Conservation (phyloP, 2,329 filamentous ascomycete genomes). For the Allantophomopsis cytisporea region DNA sequence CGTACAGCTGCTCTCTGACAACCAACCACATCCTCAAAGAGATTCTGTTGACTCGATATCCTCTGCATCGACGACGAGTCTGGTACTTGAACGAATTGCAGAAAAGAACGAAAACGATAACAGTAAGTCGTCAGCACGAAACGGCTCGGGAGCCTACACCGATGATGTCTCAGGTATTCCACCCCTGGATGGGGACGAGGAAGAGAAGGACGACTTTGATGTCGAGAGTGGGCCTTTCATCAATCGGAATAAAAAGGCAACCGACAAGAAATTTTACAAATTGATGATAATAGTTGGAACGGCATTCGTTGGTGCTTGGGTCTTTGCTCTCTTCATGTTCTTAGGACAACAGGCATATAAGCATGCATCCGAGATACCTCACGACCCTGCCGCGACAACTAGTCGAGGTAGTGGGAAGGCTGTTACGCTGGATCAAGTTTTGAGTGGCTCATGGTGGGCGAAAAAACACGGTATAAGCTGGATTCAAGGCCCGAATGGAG, state of each 20-base stretch:
- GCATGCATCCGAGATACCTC: constrained; percentile 46
- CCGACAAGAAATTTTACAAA: constrained; percentile 45
- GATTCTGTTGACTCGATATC: constrained; percentile 38
- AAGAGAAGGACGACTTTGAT: constrained; percentile 24
- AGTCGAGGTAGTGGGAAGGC: constrained; percentile 54
- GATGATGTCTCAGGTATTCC: constrained; percentile 11
- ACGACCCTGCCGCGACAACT: constrained; percentile 53
- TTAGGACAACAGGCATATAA: constrained; percentile 51
- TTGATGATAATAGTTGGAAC: constrained; percentile 38
- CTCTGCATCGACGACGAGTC: constrained; percentile 72
- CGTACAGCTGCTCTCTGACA: constrained; percentile 10
- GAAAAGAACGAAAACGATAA: constrained; percentile 24
- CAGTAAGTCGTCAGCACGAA: constrained; percentile 9
- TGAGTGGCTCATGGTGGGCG: constrained; percentile 51
- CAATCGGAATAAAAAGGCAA: constrained; percentile 29
- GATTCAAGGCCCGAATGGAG: constrained; percentile 60
- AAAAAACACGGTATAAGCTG: constrained; percentile 55
- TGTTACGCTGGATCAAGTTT: constrained; percentile 59
- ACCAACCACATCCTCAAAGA: constrained; percentile 7
- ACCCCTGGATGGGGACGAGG: constrained; percentile 13
- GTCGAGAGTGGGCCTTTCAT: constrained; percentile 29
- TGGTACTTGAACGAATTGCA: constrained; percentile 66
- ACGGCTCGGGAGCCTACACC: constrained; percentile 11
- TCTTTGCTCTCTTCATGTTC: constrained; percentile 53
- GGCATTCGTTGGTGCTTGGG: constrained; percentile 54